Base-by-base conservation (phyloP, 495 filamentous ascomycete species). In the Penicillium roqueforti region DNA sequence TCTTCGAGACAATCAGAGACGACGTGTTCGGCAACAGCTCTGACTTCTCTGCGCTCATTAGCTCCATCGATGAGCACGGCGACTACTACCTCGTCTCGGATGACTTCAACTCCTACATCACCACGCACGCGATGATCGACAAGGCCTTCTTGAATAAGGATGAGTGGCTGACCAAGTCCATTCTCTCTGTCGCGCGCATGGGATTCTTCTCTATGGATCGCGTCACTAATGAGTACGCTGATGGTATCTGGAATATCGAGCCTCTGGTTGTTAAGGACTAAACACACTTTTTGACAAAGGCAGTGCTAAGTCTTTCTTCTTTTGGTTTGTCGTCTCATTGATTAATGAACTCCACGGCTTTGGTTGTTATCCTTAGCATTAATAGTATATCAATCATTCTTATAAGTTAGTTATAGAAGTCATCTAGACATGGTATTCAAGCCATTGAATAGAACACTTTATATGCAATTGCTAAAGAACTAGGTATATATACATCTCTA, bases 31-130 rank as follows among this genome's bases (percentile, higher is more conserved):
- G 95, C 51, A 83, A 90, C 59, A 73, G 83, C 0, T 67, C 72
- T 14, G 78, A 84, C 55, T 98, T 96, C 71, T 72, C 80, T n/a
- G 87, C 88, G 8, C 79, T 98, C 34, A 81, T 92, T 36, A 81
- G 85, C 51, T 84, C 89, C 20, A 89, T 98, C 60, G 84, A 85
- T 52, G 89, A 95, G 48, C 93, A 97, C 47, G 91, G 93, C 38
- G 93, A 98, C 66, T 97, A 95, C 76, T 98, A 98, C 65, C 83
- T 98, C 16, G 92, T 98, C 29, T 92, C 87, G 8, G 93, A 98
- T 61, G 93, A 98, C 72, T 98, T 98, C 81, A 84, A 87, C 67
- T 89, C 85, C 56, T 98, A 98, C 71, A 72, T 95, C 63, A 81
- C 91, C 62, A 96, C 93, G 5, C 95, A 97, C 53, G 79, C 80